Evolutionary conservation across 257 asterid genomes (phyloP).

Genomic region (Solanum dulcamara): DNA sequence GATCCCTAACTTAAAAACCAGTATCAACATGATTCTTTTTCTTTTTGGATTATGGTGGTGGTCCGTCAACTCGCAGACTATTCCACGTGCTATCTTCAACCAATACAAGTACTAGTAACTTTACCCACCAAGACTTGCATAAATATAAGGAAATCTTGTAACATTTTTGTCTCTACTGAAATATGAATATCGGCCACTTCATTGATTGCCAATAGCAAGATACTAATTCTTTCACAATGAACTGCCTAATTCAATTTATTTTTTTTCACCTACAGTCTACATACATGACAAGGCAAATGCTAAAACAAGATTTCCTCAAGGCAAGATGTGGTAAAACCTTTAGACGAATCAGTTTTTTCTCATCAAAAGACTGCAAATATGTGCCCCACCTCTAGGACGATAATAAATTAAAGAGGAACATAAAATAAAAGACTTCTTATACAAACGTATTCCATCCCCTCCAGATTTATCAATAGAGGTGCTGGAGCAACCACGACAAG

Average conservation of each 20-base stretch:
- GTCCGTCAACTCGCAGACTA: not conserved
- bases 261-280: not conserved
- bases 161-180: not conserved
- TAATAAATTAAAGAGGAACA: not conserved
- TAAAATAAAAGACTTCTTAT: not conserved
- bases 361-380: not conserved
- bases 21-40: not conserved
- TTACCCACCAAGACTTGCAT: not conserved
- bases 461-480: not conserved
- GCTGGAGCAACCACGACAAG: not conserved
- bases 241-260: not conserved
- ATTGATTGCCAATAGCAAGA: not conserved
- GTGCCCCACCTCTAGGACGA: not conserved
- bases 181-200: not conserved
- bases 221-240: not conserved
- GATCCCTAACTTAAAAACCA: not conserved
- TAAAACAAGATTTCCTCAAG: not conserved
- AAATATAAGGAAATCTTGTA: not conserved
- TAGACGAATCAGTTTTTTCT: not conserved
- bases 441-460: not conserved
- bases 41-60: not conserved
- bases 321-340: not conserved
- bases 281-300: not conserved
- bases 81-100: not conserved
- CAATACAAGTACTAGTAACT: not conserved